Evolutionary conservation across 2,329 filamentous ascomycete species (phyloP).

Genomic region (Sordariomycetes sp.): DNA sequence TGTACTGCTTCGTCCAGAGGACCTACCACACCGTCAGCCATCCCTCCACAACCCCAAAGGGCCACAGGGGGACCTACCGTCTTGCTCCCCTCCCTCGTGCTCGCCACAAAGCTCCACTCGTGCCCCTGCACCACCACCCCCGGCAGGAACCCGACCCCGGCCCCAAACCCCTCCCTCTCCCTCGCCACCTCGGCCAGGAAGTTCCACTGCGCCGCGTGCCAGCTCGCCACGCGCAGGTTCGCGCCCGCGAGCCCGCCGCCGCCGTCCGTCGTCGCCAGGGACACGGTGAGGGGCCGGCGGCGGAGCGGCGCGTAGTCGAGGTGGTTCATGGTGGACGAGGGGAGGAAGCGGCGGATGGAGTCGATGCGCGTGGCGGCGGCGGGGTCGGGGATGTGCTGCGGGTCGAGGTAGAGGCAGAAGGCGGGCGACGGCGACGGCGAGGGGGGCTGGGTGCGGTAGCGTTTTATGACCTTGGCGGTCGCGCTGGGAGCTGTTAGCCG

Average conservation of each 20-base stretch:
- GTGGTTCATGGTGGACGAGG: constrained; percentile 3
- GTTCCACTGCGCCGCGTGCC: constrained; percentile 5
- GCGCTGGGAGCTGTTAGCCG: neutral
- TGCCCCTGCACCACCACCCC: constrained; percentile 3
- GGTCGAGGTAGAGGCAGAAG: neutral
- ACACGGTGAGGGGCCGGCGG: constrained; percentile 1
- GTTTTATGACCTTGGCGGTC: neutral
- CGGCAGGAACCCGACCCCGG: constrained; percentile 1
- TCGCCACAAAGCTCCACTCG: constrained; percentile 5
- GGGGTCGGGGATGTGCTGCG: neutral
- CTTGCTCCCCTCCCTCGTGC: constrained; percentile 1
- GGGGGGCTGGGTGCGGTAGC: neutral
- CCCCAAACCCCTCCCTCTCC: neutral
- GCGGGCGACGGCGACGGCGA: neutral
- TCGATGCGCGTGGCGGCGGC: neutral
- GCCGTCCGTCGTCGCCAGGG: constrained; percentile 3
- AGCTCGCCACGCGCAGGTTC: neutral
- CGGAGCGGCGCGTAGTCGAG: neutral
- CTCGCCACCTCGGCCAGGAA: neutral
- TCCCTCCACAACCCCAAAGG: neutral
- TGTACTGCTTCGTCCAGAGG: constrained; percentile 2
- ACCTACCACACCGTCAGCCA: neutral
- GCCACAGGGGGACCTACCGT: neutral
- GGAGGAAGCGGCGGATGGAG: neutral
- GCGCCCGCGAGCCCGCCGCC: constrained; percentile 1